Evolutionary conservation across 2,329 filamentous ascomycete species (phyloP).

Genomic region (Tolypocladium ovalisporum): DNA sequence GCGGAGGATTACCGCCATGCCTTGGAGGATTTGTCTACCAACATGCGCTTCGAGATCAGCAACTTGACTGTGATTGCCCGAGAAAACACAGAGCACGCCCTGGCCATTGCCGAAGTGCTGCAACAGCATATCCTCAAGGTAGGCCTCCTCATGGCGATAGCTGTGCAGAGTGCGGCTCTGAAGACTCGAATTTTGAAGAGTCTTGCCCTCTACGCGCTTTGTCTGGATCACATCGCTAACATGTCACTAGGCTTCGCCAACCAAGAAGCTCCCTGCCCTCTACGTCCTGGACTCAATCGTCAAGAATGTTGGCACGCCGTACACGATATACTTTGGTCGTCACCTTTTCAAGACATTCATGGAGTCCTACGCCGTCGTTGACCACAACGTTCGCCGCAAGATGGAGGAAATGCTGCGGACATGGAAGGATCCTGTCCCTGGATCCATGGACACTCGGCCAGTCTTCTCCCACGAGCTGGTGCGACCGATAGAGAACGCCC

Average conservation of each 20-base stretch:
- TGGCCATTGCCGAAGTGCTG: conserved; percentile 81
- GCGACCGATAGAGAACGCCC: conserved; percentile 82
- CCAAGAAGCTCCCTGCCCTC: conserved; percentile 86
- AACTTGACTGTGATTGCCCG: conserved; percentile 95
- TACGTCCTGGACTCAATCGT: conserved; percentile 97
- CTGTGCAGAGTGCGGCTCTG: background rate
- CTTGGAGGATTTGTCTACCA: conserved; percentile 80
- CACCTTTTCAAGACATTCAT: conserved; percentile 93
- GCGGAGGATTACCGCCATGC: conserved; percentile 92
- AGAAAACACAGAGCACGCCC: conserved; percentile 91
- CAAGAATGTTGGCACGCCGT: conserved; percentile 96
- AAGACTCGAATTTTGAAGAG: background rate
- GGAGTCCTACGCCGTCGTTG: conserved; percentile 88
- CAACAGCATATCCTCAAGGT: conserved; percentile 93
- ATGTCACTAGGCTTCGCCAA: conserved; percentile 60
- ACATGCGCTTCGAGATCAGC: conserved; percentile 91
- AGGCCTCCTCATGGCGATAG: conserved; percentile 29
- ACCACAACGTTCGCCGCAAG: conserved; percentile 70
- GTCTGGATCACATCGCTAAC: conserved; percentile 25
- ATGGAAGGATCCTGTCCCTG: conserved; percentile 94
- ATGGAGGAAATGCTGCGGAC: conserved; percentile 97
- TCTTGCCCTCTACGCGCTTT: background rate
- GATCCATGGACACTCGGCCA: conserved; percentile 82
- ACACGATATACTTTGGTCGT: conserved; percentile 87
- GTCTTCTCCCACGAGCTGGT: conserved; percentile 85